These are phyloP conservation scores for Colletotrichum horii DNA, from an alignment of 2,329 filamentous ascomycete genomes.

Conservation along the genomic window DNA sequence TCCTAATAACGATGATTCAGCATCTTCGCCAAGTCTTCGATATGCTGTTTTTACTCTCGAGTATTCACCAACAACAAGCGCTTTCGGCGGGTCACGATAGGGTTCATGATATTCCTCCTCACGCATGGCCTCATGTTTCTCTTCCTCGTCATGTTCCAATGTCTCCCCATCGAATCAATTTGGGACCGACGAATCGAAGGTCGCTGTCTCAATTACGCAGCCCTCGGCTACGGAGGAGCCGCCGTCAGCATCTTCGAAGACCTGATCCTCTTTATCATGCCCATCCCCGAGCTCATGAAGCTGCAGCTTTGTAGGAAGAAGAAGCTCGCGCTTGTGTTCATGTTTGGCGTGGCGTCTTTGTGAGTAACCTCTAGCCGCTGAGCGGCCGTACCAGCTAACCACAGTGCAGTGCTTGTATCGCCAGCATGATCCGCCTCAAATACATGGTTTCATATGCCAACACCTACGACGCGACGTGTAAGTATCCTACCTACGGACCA, in stretches of 20 bases:
- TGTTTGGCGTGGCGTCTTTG: conserved; percentile 23
- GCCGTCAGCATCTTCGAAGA: conserved; percentile 22
- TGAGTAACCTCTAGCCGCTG: background rate
- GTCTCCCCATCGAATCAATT: conserved; percentile 17
- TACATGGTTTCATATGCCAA: conserved; percentile 18
- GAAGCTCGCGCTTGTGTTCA: conserved; percentile 5
- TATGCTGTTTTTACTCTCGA: conserved; percentile 26
- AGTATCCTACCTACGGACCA: background rate
- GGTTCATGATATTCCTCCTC: conserved; percentile 6
- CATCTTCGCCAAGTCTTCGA: conserved; percentile 26
- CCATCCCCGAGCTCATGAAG: conserved; percentile 19
- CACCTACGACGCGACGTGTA: conserved; percentile 9
- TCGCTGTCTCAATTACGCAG: conserved; percentile 4
- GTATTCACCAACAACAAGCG: conserved; percentile 17
- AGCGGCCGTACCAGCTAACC: background rate
- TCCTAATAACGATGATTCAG: background rate
- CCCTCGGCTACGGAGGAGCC: conserved; percentile 9
- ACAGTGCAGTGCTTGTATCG: conserved; percentile 16
- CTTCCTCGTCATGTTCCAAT: conserved; percentile 26
- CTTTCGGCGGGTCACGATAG: conserved; percentile 7
- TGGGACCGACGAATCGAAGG: conserved; percentile 17
- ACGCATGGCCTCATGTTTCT: conserved; percentile 14
- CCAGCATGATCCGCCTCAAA: conserved; percentile 22
- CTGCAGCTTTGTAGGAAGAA: conserved; percentile 10
- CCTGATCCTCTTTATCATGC: conserved; percentile 16